Base-by-base conservation (phyloP, 495 filamentous ascomycete species). In the Aspergillus egyptiacus region DNA sequence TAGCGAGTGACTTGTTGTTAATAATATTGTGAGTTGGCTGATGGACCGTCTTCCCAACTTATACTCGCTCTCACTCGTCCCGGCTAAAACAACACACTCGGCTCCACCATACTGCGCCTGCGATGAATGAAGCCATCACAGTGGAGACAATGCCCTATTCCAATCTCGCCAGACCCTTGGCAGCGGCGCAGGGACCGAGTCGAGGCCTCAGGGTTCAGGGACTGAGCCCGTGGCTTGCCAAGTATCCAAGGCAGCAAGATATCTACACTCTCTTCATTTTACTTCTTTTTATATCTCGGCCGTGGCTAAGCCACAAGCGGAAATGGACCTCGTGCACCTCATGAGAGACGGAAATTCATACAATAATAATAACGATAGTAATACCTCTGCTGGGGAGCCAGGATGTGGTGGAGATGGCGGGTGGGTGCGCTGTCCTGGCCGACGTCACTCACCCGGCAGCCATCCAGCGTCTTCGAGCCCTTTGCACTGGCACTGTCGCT, bases 211-310 rank as follows among this genome's bases (percentile, higher is more conserved):
- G 39, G 10, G 4, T 17, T 42, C n/a, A 17, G 39, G 9, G 13
- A 35, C 33, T 15, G 8, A 15, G 33, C 33, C 3, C 28, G 39
- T 42, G 39, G 39, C 23, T 42, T 42, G 39, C 39, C 23, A 28
- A 28, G 39, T 42, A 27, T 42, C 14, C 39, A 42, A 42, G 39
- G 39, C 39, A 42, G 39, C 39, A 42, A 27, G 17, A 27, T 42
- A 42, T 30, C 39, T 5, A 27, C 9, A 25, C 23, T n/a, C 33
- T 35, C 18, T 15, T 35, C 8, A 15, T n/a, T n/a, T n/a, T n/a
- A n/a, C n/a, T n/a, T n/a, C n/a, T n/a, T n/a, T n/a, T n/a, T n/a
- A n/a, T n/a, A n/a, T n/a, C 17, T 20, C 37, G 9, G 37, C 15
- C 3, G 3, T 30, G 24, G 19, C 24, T 30, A 42, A 42, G 39